These are phyloP conservation scores for Polytrichum commune DNA, from an alignment of 225 moss, liverwort and hornwort genomes.

Conservation along the genomic window DNA sequence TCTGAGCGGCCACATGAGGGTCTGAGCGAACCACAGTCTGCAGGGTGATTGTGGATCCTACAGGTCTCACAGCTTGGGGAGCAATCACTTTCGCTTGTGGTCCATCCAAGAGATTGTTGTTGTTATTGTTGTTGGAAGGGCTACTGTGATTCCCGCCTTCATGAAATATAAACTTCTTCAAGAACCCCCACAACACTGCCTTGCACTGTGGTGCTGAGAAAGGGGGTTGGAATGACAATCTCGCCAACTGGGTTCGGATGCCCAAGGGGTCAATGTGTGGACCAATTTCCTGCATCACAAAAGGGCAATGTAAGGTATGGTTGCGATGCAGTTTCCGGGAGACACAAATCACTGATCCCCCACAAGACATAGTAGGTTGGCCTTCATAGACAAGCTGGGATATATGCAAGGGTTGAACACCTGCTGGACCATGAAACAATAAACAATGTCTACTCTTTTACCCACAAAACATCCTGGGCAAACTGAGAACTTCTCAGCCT, in stretches of 20 bases:
- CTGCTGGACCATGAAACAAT: too few relatives aligned
- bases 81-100: slow-evolving; percentile 37
- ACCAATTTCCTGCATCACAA: slow-evolving; percentile 36
- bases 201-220: slow-evolving; percentile 37
- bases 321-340: too few relatives aligned
- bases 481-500: too few relatives aligned
- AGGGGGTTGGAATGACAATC: slow-evolving; percentile 42
- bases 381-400: too few relatives aligned
- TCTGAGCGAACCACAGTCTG: slow-evolving; percentile 21
- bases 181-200: slow-evolving; percentile 61
- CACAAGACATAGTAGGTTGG: too few relatives aligned
- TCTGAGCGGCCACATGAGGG: slow-evolving; percentile 17
- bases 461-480: too few relatives aligned
- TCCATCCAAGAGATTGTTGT: not conserved
- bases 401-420: too few relatives aligned
- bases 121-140: not conserved
- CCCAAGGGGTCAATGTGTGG: slow-evolving; percentile 82
- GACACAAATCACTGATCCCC: too few relatives aligned
- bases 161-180: slow-evolving; percentile 62
- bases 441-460: too few relatives aligned
- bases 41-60: slow-evolving; percentile 62
- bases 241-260: slow-evolving; percentile 45
- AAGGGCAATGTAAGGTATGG: too few relatives aligned
- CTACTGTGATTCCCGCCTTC: slow-evolving; percentile 23
- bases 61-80: slow-evolving; percentile 46